Percentiles rank a stretch among this genome's conserved stretches.
phyloP scores from a whole-genome alignment of 257 asterid species.

The Solanum ossicruentum region DNA sequence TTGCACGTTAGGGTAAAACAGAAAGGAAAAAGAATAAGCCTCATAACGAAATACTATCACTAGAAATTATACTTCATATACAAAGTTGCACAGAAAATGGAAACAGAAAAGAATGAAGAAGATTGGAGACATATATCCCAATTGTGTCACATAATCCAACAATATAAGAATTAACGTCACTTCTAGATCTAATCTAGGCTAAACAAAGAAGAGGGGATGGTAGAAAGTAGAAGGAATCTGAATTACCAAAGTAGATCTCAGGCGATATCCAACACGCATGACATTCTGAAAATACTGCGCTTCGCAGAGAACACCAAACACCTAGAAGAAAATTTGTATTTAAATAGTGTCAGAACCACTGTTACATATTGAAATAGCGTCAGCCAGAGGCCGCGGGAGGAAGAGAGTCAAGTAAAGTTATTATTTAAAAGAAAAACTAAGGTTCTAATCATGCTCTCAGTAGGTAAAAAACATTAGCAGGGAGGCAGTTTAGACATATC shows the following conservation, averaged over 20 bases:
- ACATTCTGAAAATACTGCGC: constrained; percentile 96
- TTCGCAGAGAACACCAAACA: constrained; percentile 81
- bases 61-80: background rate
- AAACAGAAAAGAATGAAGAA: background rate
- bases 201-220: background rate
- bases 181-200: background rate
- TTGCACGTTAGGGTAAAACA: background rate
- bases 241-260: constrained; percentile 84
- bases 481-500: background rate
- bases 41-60: background rate
- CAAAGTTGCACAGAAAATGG: background rate
- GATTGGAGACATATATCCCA: background rate
- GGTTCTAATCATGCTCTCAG: background rate
- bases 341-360: background rate
- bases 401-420: background rate
- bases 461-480: background rate
- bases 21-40: background rate
- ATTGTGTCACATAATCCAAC: background rate
- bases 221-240: background rate
- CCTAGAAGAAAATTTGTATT: constrained; percentile 23
- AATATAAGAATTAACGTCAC: background rate
- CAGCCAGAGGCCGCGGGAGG: background rate
- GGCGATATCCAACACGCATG: constrained; percentile 94
- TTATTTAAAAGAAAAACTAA: background rate
- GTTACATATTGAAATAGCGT: background rate